A percentile compares a stretch with the other conserved stretches of the same genome.
Evolutionary conservation across 345 rosid species (phyloP).

Genomic region (Raphanus sativus): DNA sequence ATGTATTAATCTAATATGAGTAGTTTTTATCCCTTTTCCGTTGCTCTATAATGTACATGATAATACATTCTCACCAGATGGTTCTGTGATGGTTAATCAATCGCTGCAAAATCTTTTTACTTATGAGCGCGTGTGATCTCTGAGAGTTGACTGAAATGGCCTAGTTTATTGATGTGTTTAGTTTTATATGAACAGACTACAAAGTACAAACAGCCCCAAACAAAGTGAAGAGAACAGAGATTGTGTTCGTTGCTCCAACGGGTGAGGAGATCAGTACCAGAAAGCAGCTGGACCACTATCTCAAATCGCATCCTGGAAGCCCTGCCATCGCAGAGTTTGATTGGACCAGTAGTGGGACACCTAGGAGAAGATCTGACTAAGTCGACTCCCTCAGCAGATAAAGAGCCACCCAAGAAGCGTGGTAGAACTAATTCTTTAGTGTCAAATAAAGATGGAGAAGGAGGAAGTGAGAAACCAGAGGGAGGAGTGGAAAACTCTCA

Average conservation of each 20-base stretch:
- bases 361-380: constrained; percentile 68
- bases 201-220: too few species aligned
- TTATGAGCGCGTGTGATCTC: not conserved
- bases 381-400: constrained; percentile 63
- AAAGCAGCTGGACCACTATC: constrained; percentile 76
- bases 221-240: constrained; percentile 65
- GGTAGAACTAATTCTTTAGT: constrained; percentile 52
- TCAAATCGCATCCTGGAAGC: constrained; percentile 68
- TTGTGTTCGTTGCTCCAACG: constrained; percentile 70
- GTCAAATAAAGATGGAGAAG: constrained; percentile 50
- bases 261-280: constrained; percentile 69
- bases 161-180: not conserved
- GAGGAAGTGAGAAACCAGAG: constrained; percentile 41
- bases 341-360: constrained; percentile 82
- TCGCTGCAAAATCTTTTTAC: not conserved
- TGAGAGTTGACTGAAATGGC: not conserved
- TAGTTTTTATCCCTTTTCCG: not conserved
- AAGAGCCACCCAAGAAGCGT: constrained; percentile 69
- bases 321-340: constrained; percentile 64
- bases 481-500: constrained; percentile 31
- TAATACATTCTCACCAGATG: not conserved
- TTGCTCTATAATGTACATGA: not conserved
- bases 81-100: not conserved
- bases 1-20: not conserved
- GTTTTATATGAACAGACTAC: too few species aligned